phyloP scores from a whole-genome alignment of 495 filamentous ascomycete species.

The Penicillium riverlandense region DNA sequence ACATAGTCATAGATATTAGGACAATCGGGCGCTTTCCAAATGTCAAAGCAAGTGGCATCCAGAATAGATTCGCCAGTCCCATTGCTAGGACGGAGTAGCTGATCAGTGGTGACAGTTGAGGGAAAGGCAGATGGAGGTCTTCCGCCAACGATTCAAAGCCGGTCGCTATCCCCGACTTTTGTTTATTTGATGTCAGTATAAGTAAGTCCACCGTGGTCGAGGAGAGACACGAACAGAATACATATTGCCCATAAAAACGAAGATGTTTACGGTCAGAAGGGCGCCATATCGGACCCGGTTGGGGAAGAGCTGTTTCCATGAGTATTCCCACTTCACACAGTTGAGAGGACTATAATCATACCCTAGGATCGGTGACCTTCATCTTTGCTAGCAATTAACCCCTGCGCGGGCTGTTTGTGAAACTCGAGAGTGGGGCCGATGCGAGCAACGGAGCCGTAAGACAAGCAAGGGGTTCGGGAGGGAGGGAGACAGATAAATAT shows the following conservation, averaged over 20 bases:
- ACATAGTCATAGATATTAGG: constrained; percentile 31
- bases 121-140: constrained; percentile 19
- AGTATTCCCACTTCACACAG: background rate
- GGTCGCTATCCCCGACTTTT: constrained; percentile 23
- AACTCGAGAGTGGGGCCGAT: no score
- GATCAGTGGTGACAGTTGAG: constrained; percentile 19
- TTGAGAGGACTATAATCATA: background rate
- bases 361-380: constrained; percentile 7
- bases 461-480: no score
- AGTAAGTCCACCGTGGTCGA: background rate
- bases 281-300: constrained; percentile 23
- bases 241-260: constrained; percentile 34
- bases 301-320: constrained; percentile 13
- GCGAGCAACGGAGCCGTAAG: no score
- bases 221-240: constrained; percentile 18
- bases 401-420: no score
- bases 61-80: constrained; percentile 35
- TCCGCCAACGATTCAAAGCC: constrained; percentile 27
- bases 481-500: no score
- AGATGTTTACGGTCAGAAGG: constrained; percentile 28
- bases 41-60: constrained; percentile 43
- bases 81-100: constrained; percentile 29
- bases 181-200: background rate
- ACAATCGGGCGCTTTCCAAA: constrained; percentile 41
- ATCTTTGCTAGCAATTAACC: background rate